phyloP scores from a whole-genome alignment of 345 rosid genomes.

The Clarkia xantiana region DNA sequence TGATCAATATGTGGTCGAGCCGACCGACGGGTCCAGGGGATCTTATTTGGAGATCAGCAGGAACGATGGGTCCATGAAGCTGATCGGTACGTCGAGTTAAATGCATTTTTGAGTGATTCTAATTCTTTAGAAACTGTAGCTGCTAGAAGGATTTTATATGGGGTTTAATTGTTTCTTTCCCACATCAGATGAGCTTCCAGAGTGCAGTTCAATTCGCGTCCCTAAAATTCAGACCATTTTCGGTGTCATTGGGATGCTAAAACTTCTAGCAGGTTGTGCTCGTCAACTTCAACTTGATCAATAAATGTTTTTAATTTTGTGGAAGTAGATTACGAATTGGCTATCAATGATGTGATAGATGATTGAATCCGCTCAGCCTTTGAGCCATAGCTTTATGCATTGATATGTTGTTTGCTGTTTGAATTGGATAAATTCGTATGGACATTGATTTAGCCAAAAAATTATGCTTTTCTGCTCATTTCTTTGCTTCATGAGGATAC shows the following conservation, averaged over 20 bases:
- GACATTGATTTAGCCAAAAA: too few species aligned
- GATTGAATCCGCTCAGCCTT: too few species aligned
- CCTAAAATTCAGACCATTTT: conserved; percentile 66
- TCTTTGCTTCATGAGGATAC: too few species aligned
- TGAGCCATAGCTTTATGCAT: too few species aligned
- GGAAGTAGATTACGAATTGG: not conserved
- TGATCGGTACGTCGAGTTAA: conserved; percentile 40
- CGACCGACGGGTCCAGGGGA: conserved; percentile 70
- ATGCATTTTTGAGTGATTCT: not conserved
- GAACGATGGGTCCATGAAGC: conserved; percentile 64
- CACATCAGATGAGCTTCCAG: conserved; percentile 48
- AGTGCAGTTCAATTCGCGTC: conserved; percentile 53
- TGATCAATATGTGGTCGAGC: conserved; percentile 81
- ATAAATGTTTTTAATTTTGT: not conserved
- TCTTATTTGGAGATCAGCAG: conserved; percentile 55
- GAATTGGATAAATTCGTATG: too few species aligned
- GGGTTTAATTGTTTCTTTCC: conserved; percentile 11
- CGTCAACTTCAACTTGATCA: not conserved
- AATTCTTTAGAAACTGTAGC: conserved; percentile 1
- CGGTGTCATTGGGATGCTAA: conserved; percentile 83
- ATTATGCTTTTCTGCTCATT: too few species aligned
- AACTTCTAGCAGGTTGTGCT: conserved; percentile 68
- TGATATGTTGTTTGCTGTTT: too few species aligned
- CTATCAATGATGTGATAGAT: too few species aligned
- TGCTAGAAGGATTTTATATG: not conserved